Evolutionary conservation across 1,139 yeast species (phyloP), one percentile per base, ranked within the genome.

Genomic region (Sugiyamaella paludigena): DNA sequence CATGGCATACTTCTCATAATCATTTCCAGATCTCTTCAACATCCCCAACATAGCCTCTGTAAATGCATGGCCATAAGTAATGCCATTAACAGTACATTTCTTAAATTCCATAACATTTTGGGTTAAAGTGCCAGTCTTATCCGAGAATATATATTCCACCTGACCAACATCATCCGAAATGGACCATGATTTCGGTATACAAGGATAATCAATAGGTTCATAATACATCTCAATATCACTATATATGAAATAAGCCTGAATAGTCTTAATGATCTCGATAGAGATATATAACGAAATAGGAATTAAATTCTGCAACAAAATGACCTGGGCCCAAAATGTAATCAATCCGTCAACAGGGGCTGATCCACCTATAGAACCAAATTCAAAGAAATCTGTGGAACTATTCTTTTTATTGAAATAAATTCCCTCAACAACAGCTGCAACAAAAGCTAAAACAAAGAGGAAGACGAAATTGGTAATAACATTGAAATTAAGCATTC

Each of bases 121-220:
- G 1, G 98, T 92, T 58, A 92, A 75, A 0, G 98, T 92, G 52
- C 98, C 98, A 0, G 98, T 92, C 69, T 92, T 92, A 71, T 92
- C 98, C 63, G 96, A 87, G 69, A 92, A 92, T 39, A 92, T 83
- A 65, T 89, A 92, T 66, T 91, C 98, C 59, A 92, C 86, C 69
- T 92, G 98, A 26, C 98, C 98, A 60, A 92, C 75, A 68, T 92
- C 98, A 72, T 92, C 98, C n/a, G 97, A 87, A 45, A 94, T 88
- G 62, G 86, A 87, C 98, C 98, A 92, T 0, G 97, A 80, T 64
- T 92, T 91, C 4, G 98, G 98, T 2, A 91, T 81, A 69, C 98
- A 92, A 0, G 98, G 97, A 65, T 87, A 91, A 65, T 92, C 96
- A 55, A 89, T 73, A 51, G 75, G 81, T 46, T 79, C 85, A 63